These are phyloP conservation scores for Penicillium longicatenatum DNA, from an alignment of 495 filamentous ascomycete genomes.

Conservation along the genomic window DNA sequence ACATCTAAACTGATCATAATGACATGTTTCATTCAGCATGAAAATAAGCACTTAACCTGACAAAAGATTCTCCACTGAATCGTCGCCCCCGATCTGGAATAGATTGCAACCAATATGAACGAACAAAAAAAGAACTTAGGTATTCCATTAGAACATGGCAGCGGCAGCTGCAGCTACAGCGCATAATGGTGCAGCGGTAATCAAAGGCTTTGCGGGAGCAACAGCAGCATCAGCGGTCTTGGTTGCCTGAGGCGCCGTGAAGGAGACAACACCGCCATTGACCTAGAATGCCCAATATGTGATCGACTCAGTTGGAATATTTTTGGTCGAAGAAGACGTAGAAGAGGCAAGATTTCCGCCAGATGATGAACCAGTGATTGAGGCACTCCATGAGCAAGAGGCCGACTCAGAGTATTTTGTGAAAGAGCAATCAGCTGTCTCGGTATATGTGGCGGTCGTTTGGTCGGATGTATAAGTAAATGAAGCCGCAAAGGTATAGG, in stretches of 20 bases:
- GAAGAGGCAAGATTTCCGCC: conserved; percentile 1
- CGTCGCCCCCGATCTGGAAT: too few relatives aligned
- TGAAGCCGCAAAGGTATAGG: conserved; percentile 9
- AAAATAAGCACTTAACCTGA: too few relatives aligned
- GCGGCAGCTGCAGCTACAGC: conserved; percentile 10
- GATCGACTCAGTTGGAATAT: background rate
- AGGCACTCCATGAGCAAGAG: conserved; percentile 7
- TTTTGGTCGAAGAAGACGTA: background rate
- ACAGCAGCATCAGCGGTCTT: conserved; percentile 12
- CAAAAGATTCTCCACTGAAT: too few relatives aligned
- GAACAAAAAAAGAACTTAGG: too few relatives aligned
- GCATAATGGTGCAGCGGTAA: conserved; percentile 20
- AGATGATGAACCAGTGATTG: background rate
- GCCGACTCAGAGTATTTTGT: conserved; percentile 17
- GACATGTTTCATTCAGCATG: too few relatives aligned
- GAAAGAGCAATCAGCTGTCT: conserved; percentile 14
- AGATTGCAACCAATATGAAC: too few relatives aligned
- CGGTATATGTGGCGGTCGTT: background rate
- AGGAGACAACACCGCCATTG: conserved; percentile 14
- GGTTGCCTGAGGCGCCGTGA: conserved; percentile 8
- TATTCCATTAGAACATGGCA: too few relatives aligned
- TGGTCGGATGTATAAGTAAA: background rate
- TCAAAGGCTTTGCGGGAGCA: conserved; percentile 11
- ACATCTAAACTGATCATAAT: too few relatives aligned
- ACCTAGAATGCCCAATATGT: conserved; percentile 6